Evolutionary conservation across 495 filamentous ascomycete genomes (phyloP), one percentile per base, ranked within the genome.

Genomic region (Astrocystis sublimbata): DNA sequence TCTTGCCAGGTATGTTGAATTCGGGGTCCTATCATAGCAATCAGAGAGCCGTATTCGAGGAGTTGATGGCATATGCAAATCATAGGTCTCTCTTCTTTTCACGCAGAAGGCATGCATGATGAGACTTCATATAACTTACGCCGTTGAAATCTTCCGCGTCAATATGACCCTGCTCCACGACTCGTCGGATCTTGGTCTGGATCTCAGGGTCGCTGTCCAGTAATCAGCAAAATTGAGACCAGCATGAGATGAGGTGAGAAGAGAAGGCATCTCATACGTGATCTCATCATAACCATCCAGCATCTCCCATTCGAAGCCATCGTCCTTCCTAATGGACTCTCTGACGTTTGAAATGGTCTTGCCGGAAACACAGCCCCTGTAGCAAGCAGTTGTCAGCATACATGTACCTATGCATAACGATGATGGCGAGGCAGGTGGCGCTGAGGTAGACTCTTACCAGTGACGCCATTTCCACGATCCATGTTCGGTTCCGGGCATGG

Each of bases 291-390:
- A 91, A 52, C 91, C 91, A 73, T 93, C 88, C 40, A 91, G 56
- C 36, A 68, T 52, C 30, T 80, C 73, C 62, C 74, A 77, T 19
- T 83, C 65, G 33, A 78, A 78, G 21, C 65, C 70, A 21, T 75
- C 76, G 5, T 76, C 67, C 6, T 55, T 68, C 19, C 68, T 69
- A 46, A 85, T 71, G 6, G 53, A 47, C 2, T 83, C 77, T 31
- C 80, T 79, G 43, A 90, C 65, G 63, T 88, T 86, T 41, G 64
- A 26, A 57, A 93, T 75, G 52, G 85, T 76, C 28, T 74, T 70
- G 2, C 90, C 89, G 8, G 90, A 92, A 35, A 88, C 81, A 60
- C 91, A 96, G n/a, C 91, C 91, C 91, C 91, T 93, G 26, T 15
- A n/a, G 26, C 10, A 51, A 50, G 33, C 19, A 63, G 54, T n/a